Evolutionary conservation across 1,139 yeast species (phyloP), one percentile per base, ranked within the genome.

Genomic region (Entelexis sorbosivorans): DNA sequence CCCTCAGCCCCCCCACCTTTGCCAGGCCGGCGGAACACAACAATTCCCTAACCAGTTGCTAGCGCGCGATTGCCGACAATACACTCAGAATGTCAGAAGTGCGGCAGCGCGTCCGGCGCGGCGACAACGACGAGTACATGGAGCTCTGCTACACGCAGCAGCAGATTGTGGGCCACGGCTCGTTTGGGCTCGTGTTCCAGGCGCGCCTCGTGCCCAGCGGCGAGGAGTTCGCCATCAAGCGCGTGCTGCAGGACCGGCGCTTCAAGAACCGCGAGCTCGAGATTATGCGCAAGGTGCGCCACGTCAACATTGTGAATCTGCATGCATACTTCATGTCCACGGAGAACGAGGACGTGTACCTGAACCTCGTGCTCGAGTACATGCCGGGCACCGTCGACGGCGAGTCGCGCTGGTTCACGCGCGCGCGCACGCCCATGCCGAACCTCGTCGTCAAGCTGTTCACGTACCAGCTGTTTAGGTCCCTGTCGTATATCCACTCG

Each of bases 261-360:
- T 93, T 89, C 75, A 93, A 93, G 70, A 91, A 91, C 70, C 78
- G 99, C 67, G 99, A 93, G 67, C 73, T 91, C 56, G 96, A 89
- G 66, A 91, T 91, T 60, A 91, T 91, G 98, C 85, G 91, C 64
- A 70, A 83, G 62, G 81, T 91, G 49, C 80, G 78, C 58, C 96
- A 89, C 67, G 79, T 86, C 52, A 87, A 91, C 66, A 81, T 91
- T 52, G 95, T 91, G 48, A 93, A 86, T 63, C 75, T 91, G 64
- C 81, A 82, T 66, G 91, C 93, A 60, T 93, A 79, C 65, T 89
- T 87, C 65, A 89, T 88, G 70, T 87, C 94, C 57, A 80, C 78
- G 56, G 88, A 82, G 47, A 63, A 64, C 47, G 85, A 84, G 61
- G 95, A 87, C 63, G 75, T 86, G 38, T 91, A 88, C 67, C 73